These are phyloP conservation scores for Suhomyces wounanorum DNA, from an alignment of 1,139 yeast species.

Conservation along the genomic window DNA sequence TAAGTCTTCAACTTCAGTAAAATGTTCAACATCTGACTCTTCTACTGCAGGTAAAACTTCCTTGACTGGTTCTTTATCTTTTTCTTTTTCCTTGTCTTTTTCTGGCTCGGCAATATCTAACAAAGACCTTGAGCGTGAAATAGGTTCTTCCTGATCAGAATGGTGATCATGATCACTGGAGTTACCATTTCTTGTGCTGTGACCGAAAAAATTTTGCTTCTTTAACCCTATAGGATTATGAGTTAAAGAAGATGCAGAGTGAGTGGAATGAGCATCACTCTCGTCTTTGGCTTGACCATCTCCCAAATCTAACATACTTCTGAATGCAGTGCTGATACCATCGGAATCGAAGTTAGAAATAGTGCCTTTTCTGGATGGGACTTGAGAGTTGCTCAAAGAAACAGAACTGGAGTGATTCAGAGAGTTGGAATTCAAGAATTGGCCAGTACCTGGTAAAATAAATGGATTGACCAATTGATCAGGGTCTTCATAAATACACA, in stretches of 20 bases:
- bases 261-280: conserved; percentile 25
- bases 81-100: conserved; percentile 3
- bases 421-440: conserved; percentile 10
- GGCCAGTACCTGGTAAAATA: conserved; percentile 31
- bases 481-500: conserved; percentile 59
- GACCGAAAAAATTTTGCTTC: conserved; percentile 8
- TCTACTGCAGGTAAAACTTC: conserved; percentile 25
- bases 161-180: conserved; percentile 4
- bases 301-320: conserved; percentile 45
- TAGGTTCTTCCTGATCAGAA: conserved; percentile 4
- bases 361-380: conserved; percentile 41
- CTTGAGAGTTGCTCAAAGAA: conserved; percentile 31
- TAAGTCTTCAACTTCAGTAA: background rate
- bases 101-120: conserved; percentile 15
- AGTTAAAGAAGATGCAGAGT: conserved; percentile 33
- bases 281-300: conserved; percentile 10
- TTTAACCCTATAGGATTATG: conserved; percentile 17
- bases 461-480: conserved; percentile 49
- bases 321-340: conserved; percentile 30
- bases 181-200: conserved; percentile 1
- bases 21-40: conserved; percentile 17
- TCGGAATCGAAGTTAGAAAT: conserved; percentile 15
- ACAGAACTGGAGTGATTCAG: conserved; percentile 18
- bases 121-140: conserved; percentile 16
- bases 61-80: conserved; percentile 1